Evolutionary conservation across 2,329 filamentous ascomycete genomes (phyloP), one percentile per base, ranked within the genome.

Genomic region (Blastomyces silverae): DNA sequence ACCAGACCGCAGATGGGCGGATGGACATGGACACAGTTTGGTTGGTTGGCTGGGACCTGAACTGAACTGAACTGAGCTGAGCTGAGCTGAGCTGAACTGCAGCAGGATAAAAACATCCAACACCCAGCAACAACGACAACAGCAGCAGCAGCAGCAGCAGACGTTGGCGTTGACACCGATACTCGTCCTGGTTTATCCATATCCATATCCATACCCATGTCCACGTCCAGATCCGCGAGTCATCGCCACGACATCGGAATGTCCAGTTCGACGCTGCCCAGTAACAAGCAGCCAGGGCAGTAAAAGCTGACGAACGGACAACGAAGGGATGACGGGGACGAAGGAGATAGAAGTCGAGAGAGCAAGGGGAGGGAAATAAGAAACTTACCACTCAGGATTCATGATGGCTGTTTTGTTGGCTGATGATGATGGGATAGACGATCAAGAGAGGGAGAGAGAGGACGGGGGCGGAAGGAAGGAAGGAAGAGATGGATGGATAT

Each of bases 381-480:
- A 63, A 63, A 75, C 79, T 73, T 75, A 81, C 79, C 73, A 81
- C 79, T 81, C 79, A 69, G 79, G 79, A 73, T 80, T 80, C 79
- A 81, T 81, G 72, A 71, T 79, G 78, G 70, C 68, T 59, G 60
- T 61, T 61, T 42, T 59, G 55, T 53, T 52, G 59, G 42, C 17
- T 44, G 25, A 55, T 52, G 58, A 55, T 56, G 58, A 44, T 57
- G 56, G 44, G 46, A 25, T 50, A 61, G 46, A 44, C 20, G 61
- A 48, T 34, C 42, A 56, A 56, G 44, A 34, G 17, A 44, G 17
- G 4, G 28, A 28, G 11, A 3, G 42, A 44, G 42, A 20, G 15
- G 17, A 44, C 34, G 34, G 34, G 34, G 34, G 8, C 34, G 34
- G 34, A 10, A 37, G 34, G 28, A 28, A 28, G 31, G 31, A 31